A percentile compares a stretch with the other conserved stretches of the same genome.
phyloP scores from a whole-genome alignment of 2,329 filamentous ascomycete species.

The Aspergillus ruber region DNA sequence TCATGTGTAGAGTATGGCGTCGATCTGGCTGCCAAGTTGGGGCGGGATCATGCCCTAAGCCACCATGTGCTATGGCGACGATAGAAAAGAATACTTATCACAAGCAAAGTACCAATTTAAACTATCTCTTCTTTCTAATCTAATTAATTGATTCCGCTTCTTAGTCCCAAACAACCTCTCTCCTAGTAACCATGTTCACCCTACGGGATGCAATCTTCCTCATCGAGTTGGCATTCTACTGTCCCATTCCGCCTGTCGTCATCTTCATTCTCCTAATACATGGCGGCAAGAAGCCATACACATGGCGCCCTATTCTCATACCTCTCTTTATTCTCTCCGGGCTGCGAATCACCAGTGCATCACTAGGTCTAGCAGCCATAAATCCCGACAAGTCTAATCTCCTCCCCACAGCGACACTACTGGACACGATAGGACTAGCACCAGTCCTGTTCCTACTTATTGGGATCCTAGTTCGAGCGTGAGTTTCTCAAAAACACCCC shows the following conservation, averaged over 20 bases:
- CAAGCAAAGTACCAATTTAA: too few species aligned
- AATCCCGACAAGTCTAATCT: conserved; percentile 8
- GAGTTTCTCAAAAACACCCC: neutral
- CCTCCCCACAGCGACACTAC: conserved; percentile 8
- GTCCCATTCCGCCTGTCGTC: conserved; percentile 9
- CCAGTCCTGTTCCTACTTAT: conserved; percentile 10
- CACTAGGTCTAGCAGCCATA: conserved; percentile 8
- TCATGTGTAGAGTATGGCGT: too few species aligned
- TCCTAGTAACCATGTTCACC: conserved; percentile 8
- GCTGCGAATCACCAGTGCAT: conserved; percentile 7
- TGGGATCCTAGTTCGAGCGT: conserved; percentile 10
- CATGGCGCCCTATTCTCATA: conserved; percentile 12
- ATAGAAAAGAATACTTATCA: too few species aligned
- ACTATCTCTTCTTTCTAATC: too few species aligned
- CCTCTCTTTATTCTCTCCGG: conserved; percentile 9
- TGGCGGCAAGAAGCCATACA: conserved; percentile 9
- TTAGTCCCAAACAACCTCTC: neutral
- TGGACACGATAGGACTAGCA: conserved; percentile 12
- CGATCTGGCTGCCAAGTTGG: too few species aligned
- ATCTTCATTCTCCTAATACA: conserved; percentile 11
- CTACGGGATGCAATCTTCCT: conserved; percentile 12
- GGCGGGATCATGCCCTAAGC: too few species aligned
- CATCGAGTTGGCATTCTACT: conserved; percentile 12
- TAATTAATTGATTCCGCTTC: neutral
- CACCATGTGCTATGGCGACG: too few species aligned